Evolutionary conservation across 1,139 yeast genomes (phyloP).

Genomic region (Petasospora fabianii): DNA sequence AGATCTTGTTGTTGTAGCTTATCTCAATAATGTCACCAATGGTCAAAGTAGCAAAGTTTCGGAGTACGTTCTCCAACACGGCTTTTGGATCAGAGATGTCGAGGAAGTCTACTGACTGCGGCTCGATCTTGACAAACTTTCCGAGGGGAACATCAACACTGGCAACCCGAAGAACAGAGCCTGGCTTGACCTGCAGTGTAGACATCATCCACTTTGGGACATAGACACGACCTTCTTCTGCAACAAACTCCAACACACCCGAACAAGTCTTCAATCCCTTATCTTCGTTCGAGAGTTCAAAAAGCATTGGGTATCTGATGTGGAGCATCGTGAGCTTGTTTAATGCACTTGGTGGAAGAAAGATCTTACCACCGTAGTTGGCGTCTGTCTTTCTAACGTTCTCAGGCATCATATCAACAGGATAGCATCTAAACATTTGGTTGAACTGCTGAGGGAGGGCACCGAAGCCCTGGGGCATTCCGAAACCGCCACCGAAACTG

Average conservation of each 20-base stretch:
- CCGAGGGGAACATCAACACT: conserved; percentile 85
- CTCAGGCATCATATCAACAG: conserved; percentile 89
- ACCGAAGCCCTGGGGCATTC: conserved; percentile 26
- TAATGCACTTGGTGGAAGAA: conserved; percentile 89
- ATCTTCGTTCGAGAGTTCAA: conserved; percentile 70
- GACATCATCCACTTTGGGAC: conserved; percentile 97
- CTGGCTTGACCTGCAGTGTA: conserved; percentile 69
- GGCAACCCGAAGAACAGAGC: conserved; percentile 70
- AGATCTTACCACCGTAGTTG: conserved; percentile 95
- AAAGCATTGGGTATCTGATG: conserved; percentile 94
- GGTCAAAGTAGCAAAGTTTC: conserved; percentile 86
- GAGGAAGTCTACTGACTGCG: conserved; percentile 88
- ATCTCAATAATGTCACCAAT: conserved; percentile 84
- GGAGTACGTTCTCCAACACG: conserved; percentile 84
- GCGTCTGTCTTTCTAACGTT: conserved; percentile 72
- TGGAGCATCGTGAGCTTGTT: conserved; percentile 83
- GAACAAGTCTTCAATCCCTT: conserved; percentile 64
- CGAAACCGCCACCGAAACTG: conserved; percentile 29
- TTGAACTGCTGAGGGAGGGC: conserved; percentile 47
- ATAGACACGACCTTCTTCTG: conserved; percentile 95
- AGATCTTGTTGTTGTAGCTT: conserved; percentile 74
- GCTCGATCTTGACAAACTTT: conserved; percentile 86
- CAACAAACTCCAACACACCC: conserved; percentile 94
- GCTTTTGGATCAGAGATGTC: conserved; percentile 97
- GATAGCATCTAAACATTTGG: conserved; percentile 89